Conservation (phyloP, 176 grass and related monocot species). For the Hsuehochloa calcarea region DNA sequence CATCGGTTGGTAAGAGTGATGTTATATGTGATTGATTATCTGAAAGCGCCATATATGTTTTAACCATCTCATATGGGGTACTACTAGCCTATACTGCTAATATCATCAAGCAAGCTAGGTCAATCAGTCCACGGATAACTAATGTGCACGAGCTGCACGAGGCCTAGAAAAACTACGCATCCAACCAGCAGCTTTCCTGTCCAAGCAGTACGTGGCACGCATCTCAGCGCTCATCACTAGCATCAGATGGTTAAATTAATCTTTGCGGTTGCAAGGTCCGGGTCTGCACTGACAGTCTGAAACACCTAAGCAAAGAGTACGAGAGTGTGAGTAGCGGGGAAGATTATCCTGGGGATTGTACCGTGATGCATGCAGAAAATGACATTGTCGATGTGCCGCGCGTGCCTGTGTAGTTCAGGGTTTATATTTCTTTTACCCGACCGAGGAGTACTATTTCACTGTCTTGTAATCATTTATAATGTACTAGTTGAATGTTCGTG, state of each 20-base stretch:
- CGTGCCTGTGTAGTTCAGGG: background rate
- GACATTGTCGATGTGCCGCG: background rate
- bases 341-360: background rate
- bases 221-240: background rate
- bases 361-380: conserved; percentile 29
- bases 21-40: background rate
- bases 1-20: background rate
- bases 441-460: background rate
- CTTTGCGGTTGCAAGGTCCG: conserved; percentile 4
- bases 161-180: background rate
- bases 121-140: background rate
- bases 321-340: background rate
- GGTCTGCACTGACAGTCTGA: background rate
- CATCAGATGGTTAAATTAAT: conserved; percentile 5
- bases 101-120: background rate
- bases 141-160: conserved; percentile 26
- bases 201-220: background rate
- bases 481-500: background rate
- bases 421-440: background rate
- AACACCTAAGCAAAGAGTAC: background rate
- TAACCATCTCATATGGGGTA: background rate
- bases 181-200: background rate
- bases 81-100: too few relatives aligned
- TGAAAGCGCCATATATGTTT: background rate
- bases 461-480: too few relatives aligned